Conservation (phyloP, 2,329 filamentous ascomycete genomes). For the Chaetomiaceae sp. region DNA sequence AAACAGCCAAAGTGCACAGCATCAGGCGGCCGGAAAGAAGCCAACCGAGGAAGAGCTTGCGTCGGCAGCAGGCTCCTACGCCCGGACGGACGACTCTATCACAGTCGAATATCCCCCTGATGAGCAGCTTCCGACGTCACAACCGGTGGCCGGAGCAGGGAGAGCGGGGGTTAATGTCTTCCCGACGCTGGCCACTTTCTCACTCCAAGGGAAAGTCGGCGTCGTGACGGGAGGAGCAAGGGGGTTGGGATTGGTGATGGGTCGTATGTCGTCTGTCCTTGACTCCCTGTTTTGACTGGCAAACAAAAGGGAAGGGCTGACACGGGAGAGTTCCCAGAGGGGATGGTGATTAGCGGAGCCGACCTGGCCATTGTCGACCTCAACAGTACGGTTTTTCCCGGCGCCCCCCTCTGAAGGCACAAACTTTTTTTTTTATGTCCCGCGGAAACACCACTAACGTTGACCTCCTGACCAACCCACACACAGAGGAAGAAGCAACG, state of each 20-base stretch:
- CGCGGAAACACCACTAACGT: neutral
- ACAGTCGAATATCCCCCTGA: constrained; percentile 75
- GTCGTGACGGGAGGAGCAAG: constrained; percentile 88
- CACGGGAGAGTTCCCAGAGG: constrained; percentile 44
- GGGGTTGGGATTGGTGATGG: constrained; percentile 88
- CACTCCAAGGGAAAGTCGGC: constrained; percentile 75
- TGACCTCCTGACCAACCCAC: no score
- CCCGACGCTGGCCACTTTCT: constrained; percentile 80
- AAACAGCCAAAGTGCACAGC: neutral
- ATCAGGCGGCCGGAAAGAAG: neutral
- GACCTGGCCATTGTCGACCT: constrained; percentile 90
- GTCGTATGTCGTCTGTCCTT: constrained; percentile 38
- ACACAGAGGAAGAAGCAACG: constrained; percentile 73
- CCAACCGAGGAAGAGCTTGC: neutral
- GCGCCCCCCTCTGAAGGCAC: no score
- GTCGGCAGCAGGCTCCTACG: constrained; percentile 54
- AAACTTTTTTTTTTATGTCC: neutral
- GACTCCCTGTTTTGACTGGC: neutral
- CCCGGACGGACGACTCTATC: constrained; percentile 75
- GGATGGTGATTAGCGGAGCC: constrained; percentile 80
- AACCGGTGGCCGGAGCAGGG: constrained; percentile 69
- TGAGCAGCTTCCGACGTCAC: constrained; percentile 64
- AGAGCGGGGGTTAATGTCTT: constrained; percentile 67
- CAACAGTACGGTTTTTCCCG: constrained; percentile 65
- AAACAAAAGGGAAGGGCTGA: neutral